Evolutionary conservation across 2,329 filamentous ascomycete species (phyloP).

Genomic region (Trichoderma pleuroti): DNA sequence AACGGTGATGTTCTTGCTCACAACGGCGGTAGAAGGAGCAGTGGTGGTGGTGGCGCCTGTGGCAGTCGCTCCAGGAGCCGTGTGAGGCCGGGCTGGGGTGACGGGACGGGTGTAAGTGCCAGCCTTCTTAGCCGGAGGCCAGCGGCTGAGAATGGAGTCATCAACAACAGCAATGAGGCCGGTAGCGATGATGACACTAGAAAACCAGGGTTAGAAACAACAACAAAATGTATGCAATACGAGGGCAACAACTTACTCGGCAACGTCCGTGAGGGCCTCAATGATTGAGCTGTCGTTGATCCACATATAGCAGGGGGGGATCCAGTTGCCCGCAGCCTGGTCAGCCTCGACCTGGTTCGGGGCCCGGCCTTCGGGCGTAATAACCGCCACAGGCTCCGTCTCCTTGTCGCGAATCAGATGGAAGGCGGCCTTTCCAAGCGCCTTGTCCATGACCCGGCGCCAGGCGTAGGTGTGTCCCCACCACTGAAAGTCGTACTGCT

Average conservation of each 20-base stretch:
- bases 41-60: background rate
- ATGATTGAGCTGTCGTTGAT: conserved; percentile 73
- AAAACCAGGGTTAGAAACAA: background rate
- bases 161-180: conserved; percentile 85
- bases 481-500: conserved; percentile 88
- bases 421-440: conserved; percentile 68
- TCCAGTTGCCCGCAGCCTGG: conserved; percentile 76
- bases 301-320: conserved; percentile 87
- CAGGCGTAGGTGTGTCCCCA: conserved; percentile 86
- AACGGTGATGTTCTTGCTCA: background rate
- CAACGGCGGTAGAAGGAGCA: background rate
- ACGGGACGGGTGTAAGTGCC: conserved; percentile 7
- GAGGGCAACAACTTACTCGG: conserved; percentile 62
- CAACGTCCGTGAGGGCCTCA: conserved; percentile 69
- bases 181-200: conserved; percentile 82
- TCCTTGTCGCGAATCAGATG: conserved; percentile 70
- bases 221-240: background rate
- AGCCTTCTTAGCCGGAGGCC: conserved; percentile 50
- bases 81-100: conserved; percentile 18
- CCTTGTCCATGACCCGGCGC: conserved; percentile 72
- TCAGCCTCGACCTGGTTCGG: conserved; percentile 69
- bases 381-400: conserved; percentile 67
- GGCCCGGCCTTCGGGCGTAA: conserved; percentile 75
- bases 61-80: background rate
- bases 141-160: conserved; percentile 80